phyloP scores from a whole-genome alignment of 1,284 basidiomycete genomes.

The Ganoderma multipileum region DNA sequence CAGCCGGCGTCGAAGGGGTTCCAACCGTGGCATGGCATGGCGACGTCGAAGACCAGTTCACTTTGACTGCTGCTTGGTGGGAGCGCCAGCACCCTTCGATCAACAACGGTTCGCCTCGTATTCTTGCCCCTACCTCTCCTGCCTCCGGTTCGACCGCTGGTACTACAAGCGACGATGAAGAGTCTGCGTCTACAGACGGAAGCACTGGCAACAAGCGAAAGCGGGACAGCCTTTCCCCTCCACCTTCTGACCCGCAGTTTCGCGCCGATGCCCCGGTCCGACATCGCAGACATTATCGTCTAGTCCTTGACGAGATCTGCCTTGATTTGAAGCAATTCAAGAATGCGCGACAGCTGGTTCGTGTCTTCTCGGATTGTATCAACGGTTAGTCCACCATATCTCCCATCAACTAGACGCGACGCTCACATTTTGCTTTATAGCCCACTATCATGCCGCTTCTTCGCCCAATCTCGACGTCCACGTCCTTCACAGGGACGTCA shows the following conservation, averaged over 20 bases:
- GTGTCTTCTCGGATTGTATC: slow-evolving; percentile 9
- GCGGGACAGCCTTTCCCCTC: not conserved
- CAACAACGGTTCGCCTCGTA: too few relatives aligned
- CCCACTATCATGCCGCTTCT: not conserved
- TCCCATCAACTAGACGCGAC: too few relatives aligned
- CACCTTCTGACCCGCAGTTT: not conserved
- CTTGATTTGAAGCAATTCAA: slow-evolving; percentile 18
- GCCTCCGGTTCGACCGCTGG: too few relatives aligned
- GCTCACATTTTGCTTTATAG: not conserved
- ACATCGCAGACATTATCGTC: slow-evolving; percentile 12
- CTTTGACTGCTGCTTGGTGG: slow-evolving; percentile 7
- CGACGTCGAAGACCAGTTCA: not conserved
- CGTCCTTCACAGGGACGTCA: slow-evolving; percentile 16
- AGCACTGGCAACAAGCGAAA: not conserved
- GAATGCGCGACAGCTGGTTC: not conserved
- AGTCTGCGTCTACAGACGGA: too few relatives aligned
- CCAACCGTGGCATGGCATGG: slow-evolving; percentile 12
- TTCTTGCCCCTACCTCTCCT: not conserved
- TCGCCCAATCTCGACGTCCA: not conserved
- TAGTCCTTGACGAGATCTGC: slow-evolving; percentile 30
- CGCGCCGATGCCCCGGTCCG: not conserved
- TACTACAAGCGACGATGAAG: too few relatives aligned
- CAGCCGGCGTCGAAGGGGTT: not conserved
- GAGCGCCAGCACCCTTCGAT: not conserved
- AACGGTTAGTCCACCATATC: slow-evolving; percentile 4